These are phyloP conservation scores for Marasmius fiardii DNA, from an alignment of 1,284 basidiomycete species.

Conservation along the genomic window DNA sequence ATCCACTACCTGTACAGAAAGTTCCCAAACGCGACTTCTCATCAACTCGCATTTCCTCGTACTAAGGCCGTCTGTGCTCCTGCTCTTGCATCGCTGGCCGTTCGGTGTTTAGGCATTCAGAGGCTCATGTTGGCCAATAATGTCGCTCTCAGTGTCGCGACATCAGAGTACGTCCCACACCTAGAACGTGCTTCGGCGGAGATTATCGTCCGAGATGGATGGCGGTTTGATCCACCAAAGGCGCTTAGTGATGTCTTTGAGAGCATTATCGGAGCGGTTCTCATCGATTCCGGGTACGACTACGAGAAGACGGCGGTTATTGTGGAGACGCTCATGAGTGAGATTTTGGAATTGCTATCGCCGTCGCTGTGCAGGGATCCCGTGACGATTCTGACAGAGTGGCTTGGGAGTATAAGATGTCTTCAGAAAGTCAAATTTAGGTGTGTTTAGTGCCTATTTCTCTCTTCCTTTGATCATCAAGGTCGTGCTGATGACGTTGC, in stretches of 20 bases:
- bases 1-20: conserved; percentile 69
- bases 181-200: conserved; percentile 50
- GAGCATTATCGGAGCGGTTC: conserved; percentile 78
- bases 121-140: conserved; percentile 68
- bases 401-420: conserved; percentile 58
- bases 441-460: conserved; percentile 22
- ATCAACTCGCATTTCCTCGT: conserved; percentile 69
- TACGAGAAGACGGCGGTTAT: conserved; percentile 61
- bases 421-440: conserved; percentile 25
- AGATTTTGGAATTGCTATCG: conserved; percentile 52
- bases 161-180: conserved; percentile 55
- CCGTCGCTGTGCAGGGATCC: conserved; percentile 65
- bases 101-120: conserved; percentile 66
- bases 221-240: conserved; percentile 84
- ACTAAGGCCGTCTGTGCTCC: conserved; percentile 72
- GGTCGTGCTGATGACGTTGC: not conserved
- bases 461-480: not conserved
- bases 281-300: conserved; percentile 76
- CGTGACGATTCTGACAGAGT: conserved; percentile 62
- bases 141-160: conserved; percentile 62
- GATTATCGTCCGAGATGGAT: conserved; percentile 65
- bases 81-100: conserved; percentile 65
- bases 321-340: conserved; percentile 57
- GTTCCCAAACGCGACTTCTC: conserved; percentile 68
- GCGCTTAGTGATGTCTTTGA: conserved; percentile 77